Conservation (phyloP, 768 basidiomycete species). For the Saitozyma sp. region DNA sequence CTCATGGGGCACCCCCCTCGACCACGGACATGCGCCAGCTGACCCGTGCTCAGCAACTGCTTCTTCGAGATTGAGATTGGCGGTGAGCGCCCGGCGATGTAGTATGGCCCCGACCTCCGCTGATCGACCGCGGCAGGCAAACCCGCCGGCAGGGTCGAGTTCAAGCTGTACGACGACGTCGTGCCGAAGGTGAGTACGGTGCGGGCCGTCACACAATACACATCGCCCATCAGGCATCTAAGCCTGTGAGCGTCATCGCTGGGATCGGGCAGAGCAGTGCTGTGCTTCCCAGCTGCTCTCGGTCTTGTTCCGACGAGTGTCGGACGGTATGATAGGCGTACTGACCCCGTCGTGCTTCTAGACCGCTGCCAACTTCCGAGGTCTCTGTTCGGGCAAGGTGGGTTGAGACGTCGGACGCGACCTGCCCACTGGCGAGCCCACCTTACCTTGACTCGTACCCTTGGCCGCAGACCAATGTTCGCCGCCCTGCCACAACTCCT, state of each 20-base stretch:
- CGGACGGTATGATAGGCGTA: background rate
- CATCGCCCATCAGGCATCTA: no score
- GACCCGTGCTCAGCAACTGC: conserved; percentile 27
- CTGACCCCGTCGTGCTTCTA: conserved; percentile 4
- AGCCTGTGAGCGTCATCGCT: no score
- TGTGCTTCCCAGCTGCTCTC: background rate
- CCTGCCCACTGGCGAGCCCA: background rate
- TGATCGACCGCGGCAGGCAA: conserved; percentile 19
- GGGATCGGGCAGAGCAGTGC: background rate
- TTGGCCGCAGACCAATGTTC: no score
- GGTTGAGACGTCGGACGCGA: conserved; percentile 6
- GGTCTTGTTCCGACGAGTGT: background rate
- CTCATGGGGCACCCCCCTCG: no score
- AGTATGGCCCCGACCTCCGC: background rate
- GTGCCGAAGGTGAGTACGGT: conserved; percentile 40
- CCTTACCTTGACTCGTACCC: no score
- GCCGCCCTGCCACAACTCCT: no score
- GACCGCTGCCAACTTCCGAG: conserved; percentile 67
- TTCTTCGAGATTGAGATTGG: conserved; percentile 48
- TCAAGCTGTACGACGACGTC: conserved; percentile 79
- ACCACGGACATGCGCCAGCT: no score
- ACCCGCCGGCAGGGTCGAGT: conserved; percentile 55
- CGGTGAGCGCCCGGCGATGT: conserved; percentile 14
- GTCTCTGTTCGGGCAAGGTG: conserved; percentile 65
- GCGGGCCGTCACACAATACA: background rate